Evolutionary conservation across 805 yeast genomes (phyloP), one percentile per base, ranked within the genome.

Genomic region (Candida insectorum): DNA sequence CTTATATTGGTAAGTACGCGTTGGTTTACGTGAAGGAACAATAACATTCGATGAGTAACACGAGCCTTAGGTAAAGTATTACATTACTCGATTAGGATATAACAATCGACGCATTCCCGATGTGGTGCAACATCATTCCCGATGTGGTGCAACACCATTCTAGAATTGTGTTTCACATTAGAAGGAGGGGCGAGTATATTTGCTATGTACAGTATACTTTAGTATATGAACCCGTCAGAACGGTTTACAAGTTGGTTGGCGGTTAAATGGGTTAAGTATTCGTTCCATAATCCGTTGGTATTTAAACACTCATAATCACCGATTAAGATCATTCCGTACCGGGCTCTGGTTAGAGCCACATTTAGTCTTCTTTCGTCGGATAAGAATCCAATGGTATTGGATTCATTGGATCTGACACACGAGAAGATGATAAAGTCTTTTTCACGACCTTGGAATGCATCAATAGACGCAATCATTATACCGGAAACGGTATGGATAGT

Each of bases 341-440:
- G 81, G 16, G 96, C 95, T 59, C 96, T 77, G 2, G 96, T 87
- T 31, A 87, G 65, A 4, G 95, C 96, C 37, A 88, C 96, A 54
- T 87, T 87, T 52, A 87, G 57, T 62, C 96, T 81, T 52, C 95
- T 71, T 16, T 88, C 85, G 49, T 87, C 96, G 43, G 79, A 75
- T 54, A 87, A 69, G 59, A 88, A 87, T 5, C 96, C 96, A 47
- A 88, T 83, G 8, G 75, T 73, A 40, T 79, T 81, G 34, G 69
- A 70, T 17, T 77, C 80, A 52, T 87, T 87, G 16, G 94, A 83
- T 42, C 79, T 54, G 16, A 73, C 79, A 49, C 78, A 72, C 5
- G 77, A 71, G 47, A 73, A 54, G 23, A 74, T 62, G 28, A 74
- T 56, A 47, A 65, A 72, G 40, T 73, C 72, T 48, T 73, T 74